Conservation (phyloP, 257 asterid genomes). For the Gynochthodes officinalis region DNA sequence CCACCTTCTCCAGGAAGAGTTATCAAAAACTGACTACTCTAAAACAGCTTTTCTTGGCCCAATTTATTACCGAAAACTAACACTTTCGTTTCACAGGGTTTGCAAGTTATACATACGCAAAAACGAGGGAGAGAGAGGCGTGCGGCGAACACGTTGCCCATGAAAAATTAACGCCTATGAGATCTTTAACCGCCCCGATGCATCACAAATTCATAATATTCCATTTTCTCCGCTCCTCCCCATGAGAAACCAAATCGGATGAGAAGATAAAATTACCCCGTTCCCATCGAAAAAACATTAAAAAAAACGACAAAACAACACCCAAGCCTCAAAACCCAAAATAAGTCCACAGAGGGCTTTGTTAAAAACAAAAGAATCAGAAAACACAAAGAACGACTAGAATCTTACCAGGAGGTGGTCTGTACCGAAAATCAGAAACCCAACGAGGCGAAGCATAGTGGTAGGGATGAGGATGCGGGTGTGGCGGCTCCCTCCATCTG, state of each 20-base stretch:
- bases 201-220: not conserved
- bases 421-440: constrained; percentile 67
- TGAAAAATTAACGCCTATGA: not conserved
- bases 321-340: constrained; percentile 2
- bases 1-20: not conserved
- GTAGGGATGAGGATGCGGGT: constrained; percentile 43
- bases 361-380: not conserved
- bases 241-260: not conserved
- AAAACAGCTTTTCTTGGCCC: not conserved
- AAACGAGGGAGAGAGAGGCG: not conserved
- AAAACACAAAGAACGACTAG: not conserved
- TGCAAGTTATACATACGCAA: not conserved
- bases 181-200: constrained; percentile 3
- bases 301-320: not conserved
- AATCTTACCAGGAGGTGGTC: constrained; percentile 72
- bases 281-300: not conserved
- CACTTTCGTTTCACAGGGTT: not conserved
- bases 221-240: not conserved
- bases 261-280: constrained; percentile 6
- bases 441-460: constrained; percentile 50
- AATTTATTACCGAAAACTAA: not conserved
- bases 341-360: not conserved
- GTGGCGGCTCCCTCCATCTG: constrained; percentile 69
- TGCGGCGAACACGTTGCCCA: not conserved
- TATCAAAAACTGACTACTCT: not conserved